Percentiles rank a stretch among this genome's conserved stretches.
Evolutionary conservation across 108 stramenopile genomes (phyloP).

Genomic region (Nitzschia palea): DNA sequence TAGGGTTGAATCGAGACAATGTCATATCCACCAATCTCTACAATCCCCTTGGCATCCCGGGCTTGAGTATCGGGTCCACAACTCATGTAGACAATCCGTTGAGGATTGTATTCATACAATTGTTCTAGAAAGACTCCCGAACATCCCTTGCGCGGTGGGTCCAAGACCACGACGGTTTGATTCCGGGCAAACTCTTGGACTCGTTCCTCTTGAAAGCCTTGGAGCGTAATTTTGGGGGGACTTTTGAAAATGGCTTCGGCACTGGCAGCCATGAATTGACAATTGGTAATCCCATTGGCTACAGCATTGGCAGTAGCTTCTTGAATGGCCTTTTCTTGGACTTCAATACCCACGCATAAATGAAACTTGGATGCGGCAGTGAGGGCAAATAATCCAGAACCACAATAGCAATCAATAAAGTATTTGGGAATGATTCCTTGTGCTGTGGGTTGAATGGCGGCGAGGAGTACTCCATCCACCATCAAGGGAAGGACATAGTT

Average conservation of each 20-base stretch:
- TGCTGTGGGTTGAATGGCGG: slow-evolving; percentile 40
- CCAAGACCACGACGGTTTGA: slow-evolving; percentile 90
- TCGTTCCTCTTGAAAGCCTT: slow-evolving; percentile 30
- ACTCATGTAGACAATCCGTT: slow-evolving; percentile 92
- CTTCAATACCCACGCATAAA: slow-evolving; percentile 91
- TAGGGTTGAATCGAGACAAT: slow-evolving; percentile 87
- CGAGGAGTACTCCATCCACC: slow-evolving; percentile 82
- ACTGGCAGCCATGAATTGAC: slow-evolving; percentile 84
- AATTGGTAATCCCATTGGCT: slow-evolving; percentile 72
- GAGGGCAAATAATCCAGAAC: slow-evolving; percentile 91
- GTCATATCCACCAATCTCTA: slow-evolving; percentile 73
- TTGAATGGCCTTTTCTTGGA: slow-evolving; percentile 86
- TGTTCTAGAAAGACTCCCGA: slow-evolving; percentile 90
- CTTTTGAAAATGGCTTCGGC: slow-evolving; percentile 91
- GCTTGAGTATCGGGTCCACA: slow-evolving; percentile 98
- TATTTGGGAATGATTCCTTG: slow-evolving; percentile 43
- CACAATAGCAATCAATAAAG: slow-evolving; percentile 96
- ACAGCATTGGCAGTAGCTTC: slow-evolving; percentile 86
- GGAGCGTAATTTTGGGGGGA: slow-evolving; percentile 30
- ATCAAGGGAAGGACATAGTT: slow-evolving; percentile 88
- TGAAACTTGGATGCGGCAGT: slow-evolving; percentile 77
- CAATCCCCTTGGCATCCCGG: slow-evolving; percentile 87
- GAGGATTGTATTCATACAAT: slow-evolving; percentile 80
- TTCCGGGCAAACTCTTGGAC: slow-evolving; percentile 78
- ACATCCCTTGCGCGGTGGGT: slow-evolving; percentile 96